Percentiles rank a stretch among this genome's conserved stretches.
Conservation (phyloP, 148 eudicot genomes). For the Vaccinium darrowii region DNA sequence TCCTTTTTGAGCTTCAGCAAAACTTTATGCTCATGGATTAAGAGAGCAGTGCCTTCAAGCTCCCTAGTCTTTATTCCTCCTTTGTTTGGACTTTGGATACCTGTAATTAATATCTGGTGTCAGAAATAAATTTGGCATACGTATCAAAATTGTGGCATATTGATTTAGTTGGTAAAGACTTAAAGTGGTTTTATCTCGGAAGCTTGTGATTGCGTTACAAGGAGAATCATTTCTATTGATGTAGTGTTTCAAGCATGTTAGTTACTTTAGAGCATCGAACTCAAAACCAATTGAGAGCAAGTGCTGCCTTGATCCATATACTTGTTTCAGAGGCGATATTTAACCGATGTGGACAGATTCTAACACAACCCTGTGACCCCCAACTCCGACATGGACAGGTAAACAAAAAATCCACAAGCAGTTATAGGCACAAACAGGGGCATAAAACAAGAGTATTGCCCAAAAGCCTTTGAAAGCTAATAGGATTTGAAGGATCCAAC, state of each 20-base stretch:
- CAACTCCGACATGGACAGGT: background rate
- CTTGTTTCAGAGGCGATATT: background rate
- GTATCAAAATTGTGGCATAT: background rate
- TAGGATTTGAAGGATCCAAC: background rate
- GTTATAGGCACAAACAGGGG: background rate
- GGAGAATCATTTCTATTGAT: background rate
- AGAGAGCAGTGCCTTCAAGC: conserved; percentile 34
- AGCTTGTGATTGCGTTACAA: background rate
- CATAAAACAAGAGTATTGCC: background rate
- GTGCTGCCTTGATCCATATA: background rate
- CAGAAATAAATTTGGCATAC: background rate
- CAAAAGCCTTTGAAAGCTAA: background rate
- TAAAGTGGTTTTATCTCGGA: background rate
- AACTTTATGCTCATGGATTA: conserved; percentile 43
- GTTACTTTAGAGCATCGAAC: background rate
- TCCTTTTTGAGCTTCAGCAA: conserved; percentile 41
- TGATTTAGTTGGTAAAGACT: background rate
- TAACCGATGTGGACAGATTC: background rate
- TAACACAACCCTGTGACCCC: background rate
- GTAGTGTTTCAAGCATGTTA: background rate
- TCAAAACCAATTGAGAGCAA: background rate
- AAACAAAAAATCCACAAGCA: background rate
- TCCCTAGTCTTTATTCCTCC: background rate
- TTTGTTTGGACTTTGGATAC: background rate
- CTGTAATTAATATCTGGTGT: conserved; percentile 1